A percentile compares a stretch with the other conserved stretches of the same genome.
Conservation (phyloP, 495 filamentous ascomycete genomes). For the Tuber aestivum region DNA sequence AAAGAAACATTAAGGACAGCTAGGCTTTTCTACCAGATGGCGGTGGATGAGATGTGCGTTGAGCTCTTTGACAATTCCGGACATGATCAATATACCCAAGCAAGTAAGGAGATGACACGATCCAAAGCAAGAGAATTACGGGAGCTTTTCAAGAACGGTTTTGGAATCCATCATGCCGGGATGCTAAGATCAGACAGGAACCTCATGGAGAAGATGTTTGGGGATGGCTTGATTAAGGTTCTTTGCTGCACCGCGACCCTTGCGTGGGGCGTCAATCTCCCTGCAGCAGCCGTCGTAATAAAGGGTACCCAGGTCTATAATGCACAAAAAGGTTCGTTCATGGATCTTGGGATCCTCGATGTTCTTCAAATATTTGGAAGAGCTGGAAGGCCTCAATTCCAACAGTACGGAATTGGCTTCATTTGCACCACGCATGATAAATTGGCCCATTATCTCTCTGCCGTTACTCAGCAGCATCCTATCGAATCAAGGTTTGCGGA, state of each 20-base stretch:
- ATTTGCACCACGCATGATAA: constrained; percentile 94
- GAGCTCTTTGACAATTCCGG: constrained; percentile 75
- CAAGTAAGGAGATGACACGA: constrained; percentile 71
- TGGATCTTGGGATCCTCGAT: constrained; percentile 93
- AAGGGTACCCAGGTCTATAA: constrained; percentile 97
- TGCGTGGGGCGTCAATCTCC: constrained; percentile 98
- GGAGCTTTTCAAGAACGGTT: constrained; percentile 79
- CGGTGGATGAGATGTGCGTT: constrained; percentile 65
- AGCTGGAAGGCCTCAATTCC: constrained; percentile 93
- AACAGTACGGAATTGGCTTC: constrained; percentile 91
- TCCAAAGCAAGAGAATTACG: constrained; percentile 78
- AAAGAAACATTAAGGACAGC: constrained; percentile 90
- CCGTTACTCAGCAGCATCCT: constrained; percentile 89
- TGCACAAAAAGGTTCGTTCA: constrained; percentile 89
- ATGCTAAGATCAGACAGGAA: constrained; percentile 91
- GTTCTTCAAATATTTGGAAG: constrained; percentile 98
- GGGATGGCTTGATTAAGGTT: constrained; percentile 81
- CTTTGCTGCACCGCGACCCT: constrained; percentile 97
- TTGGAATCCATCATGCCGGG: constrained; percentile 93
- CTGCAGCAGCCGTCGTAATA: constrained; percentile 93
- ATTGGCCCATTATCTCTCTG: constrained; percentile 81
- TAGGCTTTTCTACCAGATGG: constrained; percentile 77
- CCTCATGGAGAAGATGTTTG: constrained; percentile 83
- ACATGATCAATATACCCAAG: constrained; percentile 64
- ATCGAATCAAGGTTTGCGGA: constrained; percentile 91